Base-by-base conservation (phyloP, 2,329 filamentous ascomycete species). In the Diaporthe vexans region DNA sequence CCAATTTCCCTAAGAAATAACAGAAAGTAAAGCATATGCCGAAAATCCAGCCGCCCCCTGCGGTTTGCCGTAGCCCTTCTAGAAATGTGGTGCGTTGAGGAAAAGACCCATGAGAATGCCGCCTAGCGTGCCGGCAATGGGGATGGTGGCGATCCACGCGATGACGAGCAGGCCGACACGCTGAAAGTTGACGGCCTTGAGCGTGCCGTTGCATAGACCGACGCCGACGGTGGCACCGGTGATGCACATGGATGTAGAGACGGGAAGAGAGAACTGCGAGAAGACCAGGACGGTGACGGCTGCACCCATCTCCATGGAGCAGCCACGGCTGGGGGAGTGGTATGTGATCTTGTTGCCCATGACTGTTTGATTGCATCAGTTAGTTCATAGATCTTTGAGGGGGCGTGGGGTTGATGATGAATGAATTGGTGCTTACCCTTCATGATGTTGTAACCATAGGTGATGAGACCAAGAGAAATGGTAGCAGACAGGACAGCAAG, bases 371-470 rank as follows among this genome's bases (percentile, higher is more conserved):
- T 40, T 35, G 7, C 7, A 11, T 2, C 4, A 69, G 13, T 19
- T 48, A n/a, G 73, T 79, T 75, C 80, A 10, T 29, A 24, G 5
- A 17, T 4, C 24, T 51, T 6, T 8, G 8, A 11, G 26, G 11
- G 37, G 37, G 21, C 40, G 2, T 46, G 2, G 37, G 33, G 4
- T 11, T 2, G 48, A 0, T 2, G 48, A 0, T 15, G 11, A 26
- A 1, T 6, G 29, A 24, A 76, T 76, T 77, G 77, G 76, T 15
- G 77, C 88, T 82, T 84, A 91, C 89, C 91, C 85, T 94, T 94
- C 93, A 95, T 95, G 84, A 95, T 95, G 86, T 95, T 94, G 86
- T 94, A 95, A 13, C 93, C 93, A 79, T 94, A 95, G 19, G 93
- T 94, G 80, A 92, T 86, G 73, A 95, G 87, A 78, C 93, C 93